Percentiles rank a stretch among this genome's conserved stretches.
Conservation (phyloP, 768 basidiomycete species). For the Peribolospora baueri region DNA sequence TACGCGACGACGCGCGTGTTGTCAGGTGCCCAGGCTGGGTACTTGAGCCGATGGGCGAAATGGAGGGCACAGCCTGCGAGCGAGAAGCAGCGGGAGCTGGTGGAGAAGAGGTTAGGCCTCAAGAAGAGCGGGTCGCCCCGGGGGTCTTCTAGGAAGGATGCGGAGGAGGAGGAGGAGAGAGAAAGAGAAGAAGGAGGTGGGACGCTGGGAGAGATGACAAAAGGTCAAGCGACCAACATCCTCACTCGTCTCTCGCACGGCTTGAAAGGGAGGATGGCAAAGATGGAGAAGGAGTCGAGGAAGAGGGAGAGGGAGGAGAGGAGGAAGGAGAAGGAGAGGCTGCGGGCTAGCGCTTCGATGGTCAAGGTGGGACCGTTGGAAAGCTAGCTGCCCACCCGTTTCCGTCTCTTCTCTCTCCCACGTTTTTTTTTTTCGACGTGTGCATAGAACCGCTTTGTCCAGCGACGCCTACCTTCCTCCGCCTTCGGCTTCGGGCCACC, state of each 20-base stretch:
- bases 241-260: constrained; percentile 56
- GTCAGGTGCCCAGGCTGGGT: neutral
- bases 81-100: neutral
- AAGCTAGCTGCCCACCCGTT: too few species aligned
- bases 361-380: neutral
- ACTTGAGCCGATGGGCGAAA: neutral
- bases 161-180: neutral
- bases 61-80: constrained; percentile 16
- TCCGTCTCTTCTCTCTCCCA: too few species aligned
- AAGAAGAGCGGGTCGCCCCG: neutral
- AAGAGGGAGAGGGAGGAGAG: neutral
- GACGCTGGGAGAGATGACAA: constrained; percentile 30
- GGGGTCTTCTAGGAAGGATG: neutral
- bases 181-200: constrained; percentile 14
- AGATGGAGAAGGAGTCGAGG: neutral
- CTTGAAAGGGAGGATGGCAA: constrained; percentile 12
- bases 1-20: neutral
- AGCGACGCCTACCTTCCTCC: too few species aligned
- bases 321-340: neutral
- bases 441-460: too few species aligned
- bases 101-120: neutral
- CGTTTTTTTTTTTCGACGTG: too few species aligned
- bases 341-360: neutral
- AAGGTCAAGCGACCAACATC: constrained; percentile 55
- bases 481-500: too few species aligned